A percentile compares a stretch with the other conserved stretches of the same genome.
Evolutionary conservation across 2,329 filamentous ascomycete genomes (phyloP).

Genomic region (Phaeomoniella chlamydospora): DNA sequence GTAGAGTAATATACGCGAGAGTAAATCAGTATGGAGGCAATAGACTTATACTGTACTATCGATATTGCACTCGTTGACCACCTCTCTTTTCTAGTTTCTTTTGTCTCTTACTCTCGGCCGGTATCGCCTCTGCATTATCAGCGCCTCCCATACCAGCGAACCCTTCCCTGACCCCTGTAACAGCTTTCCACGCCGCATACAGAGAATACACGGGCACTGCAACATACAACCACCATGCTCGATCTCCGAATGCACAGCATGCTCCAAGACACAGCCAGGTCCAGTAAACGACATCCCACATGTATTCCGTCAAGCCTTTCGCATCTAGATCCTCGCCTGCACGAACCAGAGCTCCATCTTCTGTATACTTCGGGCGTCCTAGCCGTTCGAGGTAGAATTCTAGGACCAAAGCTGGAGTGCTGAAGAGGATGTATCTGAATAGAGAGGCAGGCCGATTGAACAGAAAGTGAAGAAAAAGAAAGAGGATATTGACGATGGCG

Average conservation of each 20-base stretch:
- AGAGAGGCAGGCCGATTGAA: slow-evolving; percentile 48
- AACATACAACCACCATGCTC: slow-evolving; percentile 53
- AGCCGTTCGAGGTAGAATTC: slow-evolving; percentile 76
- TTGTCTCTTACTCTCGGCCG: slow-evolving; percentile 33
- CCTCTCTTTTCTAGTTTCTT: slow-evolving; percentile 38
- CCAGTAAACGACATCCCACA: slow-evolving; percentile 95
- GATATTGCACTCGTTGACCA: slow-evolving; percentile 26
- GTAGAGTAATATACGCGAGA: too few relatives aligned
- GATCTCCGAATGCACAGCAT: slow-evolving; percentile 69
- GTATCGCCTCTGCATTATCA: slow-evolving; percentile 7
- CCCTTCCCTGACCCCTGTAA: slow-evolving; percentile 29
- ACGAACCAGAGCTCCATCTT: slow-evolving; percentile 51
- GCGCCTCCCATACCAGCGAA: slow-evolving; percentile 25
- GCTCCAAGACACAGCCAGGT: slow-evolving; percentile 65
- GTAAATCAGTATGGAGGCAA: too few relatives aligned
- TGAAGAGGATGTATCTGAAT: slow-evolving; percentile 57
- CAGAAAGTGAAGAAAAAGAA: slow-evolving; percentile 55
- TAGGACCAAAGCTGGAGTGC: slow-evolving; percentile 60
- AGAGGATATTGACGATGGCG: slow-evolving; percentile 55
- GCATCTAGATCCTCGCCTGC: slow-evolving; percentile 81
- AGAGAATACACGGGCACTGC: slow-evolving; percentile 32
- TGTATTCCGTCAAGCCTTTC: slow-evolving; percentile 83
- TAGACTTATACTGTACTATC: too few relatives aligned
- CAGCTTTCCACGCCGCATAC: slow-evolving; percentile 29
- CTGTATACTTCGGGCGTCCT: slow-evolving; percentile 61